Percentiles rank a stretch among this genome's conserved stretches.
phyloP scores from a whole-genome alignment of 2,329 filamentous ascomycete species.

The Phialophora macrospora region DNA sequence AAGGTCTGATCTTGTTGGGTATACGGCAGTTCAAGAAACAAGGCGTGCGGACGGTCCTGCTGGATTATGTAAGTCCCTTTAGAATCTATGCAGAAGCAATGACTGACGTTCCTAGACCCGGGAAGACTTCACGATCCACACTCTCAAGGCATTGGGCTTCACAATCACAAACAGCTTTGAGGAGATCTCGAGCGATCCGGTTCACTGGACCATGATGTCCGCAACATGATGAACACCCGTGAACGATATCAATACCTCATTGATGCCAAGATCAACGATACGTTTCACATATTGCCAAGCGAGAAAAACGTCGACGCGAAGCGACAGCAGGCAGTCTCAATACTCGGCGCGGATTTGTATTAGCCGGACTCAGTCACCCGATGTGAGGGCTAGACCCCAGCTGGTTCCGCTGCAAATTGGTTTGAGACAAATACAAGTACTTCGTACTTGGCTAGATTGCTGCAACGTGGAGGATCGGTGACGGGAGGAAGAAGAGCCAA shows the following conservation, averaged over 20 bases:
- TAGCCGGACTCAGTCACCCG: neutral
- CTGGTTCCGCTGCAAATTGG: neutral
- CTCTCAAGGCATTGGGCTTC: constrained; percentile 79
- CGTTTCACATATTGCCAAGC: neutral
- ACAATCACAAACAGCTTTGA: constrained; percentile 79
- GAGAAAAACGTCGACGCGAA: neutral
- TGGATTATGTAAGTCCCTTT: constrained; percentile 73
- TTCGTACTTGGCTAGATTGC: neutral
- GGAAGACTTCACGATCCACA: constrained; percentile 73
- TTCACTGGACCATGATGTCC: constrained; percentile 62
- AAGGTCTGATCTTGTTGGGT: constrained; percentile 79
- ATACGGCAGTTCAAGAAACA: constrained; percentile 81
- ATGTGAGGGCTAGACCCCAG: neutral
- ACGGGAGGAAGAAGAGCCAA: constrained; percentile 4
- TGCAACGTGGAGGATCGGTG: neutral
- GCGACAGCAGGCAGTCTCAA: neutral
- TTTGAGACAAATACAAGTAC: neutral
- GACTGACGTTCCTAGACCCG: constrained; percentile 59
- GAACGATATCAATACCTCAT: neutral
- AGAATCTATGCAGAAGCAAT: constrained; percentile 17
- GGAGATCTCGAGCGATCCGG: constrained; percentile 72
- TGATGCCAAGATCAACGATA: neutral
- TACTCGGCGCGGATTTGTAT: neutral
- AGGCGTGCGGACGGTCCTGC: constrained; percentile 71
- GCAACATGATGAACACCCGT: constrained; percentile 19